Base-by-base conservation (phyloP, 371 early-diverging fungal species). In the Parasitella parasitica region DNA sequence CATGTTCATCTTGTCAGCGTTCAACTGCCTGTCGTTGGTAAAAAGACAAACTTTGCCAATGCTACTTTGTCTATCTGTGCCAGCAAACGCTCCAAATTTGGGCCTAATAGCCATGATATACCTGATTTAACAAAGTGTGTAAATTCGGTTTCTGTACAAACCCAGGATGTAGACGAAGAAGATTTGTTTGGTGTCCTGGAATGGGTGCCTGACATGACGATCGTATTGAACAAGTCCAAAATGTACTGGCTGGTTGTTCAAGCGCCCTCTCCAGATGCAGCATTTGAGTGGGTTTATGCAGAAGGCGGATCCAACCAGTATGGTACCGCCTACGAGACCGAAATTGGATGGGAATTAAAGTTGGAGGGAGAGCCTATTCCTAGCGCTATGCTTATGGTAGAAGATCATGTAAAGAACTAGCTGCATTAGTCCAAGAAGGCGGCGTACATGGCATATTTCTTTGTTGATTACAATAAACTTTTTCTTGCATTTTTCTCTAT, bases 1-100 rank as follows among this genome's bases (percentile, higher is more conserved):
- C 77, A 77, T 39, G 75, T 77, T 11, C 77, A 77, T 43, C 59
- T 77, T 32, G 32, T 28, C 13, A 54, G 51, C 8, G 72, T 77
- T 28, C 74, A 74, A 46, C 24, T 77, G 15, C 67, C 74, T 27
- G 72, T 72, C 1, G 6, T 57, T 49, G 55, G 35, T n/a, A 20
- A 15, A 7, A 56, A 67, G 27, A 28, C 52, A 12, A 39, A 52
- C 6, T 26, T 54, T 6, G 59, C 71, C 2, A 38, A 63, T n/a
- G 68, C 69, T 13, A 51, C 43, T 1, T 13, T 76, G 12, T 71
- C 73, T 15, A 37, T 76, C 32, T 74, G 77, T 57, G 60, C 69
- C 1, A 61, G 70, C 7, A 71, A 54, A 18, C 13, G 16, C 2
- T 20, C 27, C 20, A 6, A 43, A 13, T 67, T 63, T 16, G 48